Percentiles rank a stretch among this genome's conserved stretches.
These are phyloP conservation scores for Pascua guehoae DNA, from an alignment of 1,284 basidiomycete species.

Conservation along the genomic window DNA sequence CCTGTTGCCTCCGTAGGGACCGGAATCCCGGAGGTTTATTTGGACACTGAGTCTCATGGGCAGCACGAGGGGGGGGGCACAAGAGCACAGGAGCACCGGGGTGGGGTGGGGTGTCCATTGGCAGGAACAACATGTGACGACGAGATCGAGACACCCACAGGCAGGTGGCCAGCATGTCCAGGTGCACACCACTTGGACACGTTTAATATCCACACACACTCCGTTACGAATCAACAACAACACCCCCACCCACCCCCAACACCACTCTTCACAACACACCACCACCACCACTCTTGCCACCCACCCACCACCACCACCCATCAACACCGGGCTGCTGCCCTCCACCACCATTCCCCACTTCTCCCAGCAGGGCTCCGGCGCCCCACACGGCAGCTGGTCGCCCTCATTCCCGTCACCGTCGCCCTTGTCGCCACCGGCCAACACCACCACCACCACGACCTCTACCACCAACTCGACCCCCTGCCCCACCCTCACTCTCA, in stretches of 20 bases:
- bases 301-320: not conserved
- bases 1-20: too few relatives aligned
- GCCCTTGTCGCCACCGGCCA: too few relatives aligned
- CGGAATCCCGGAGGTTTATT: too few relatives aligned
- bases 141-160: too few relatives aligned
- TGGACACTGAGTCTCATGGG: too few relatives aligned
- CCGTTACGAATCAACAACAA: too few relatives aligned
- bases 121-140: not conserved
- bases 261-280: conserved; percentile 3
- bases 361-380: conserved; percentile 9
- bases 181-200: too few relatives aligned
- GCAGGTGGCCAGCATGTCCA: too few relatives aligned
- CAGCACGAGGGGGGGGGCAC: not conserved
- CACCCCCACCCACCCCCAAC: not conserved
- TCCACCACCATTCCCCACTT: not conserved
- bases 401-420: too few relatives aligned
- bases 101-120: not conserved
- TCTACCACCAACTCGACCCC: not conserved
- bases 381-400: not conserved
- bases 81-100: not conserved
- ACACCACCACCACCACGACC: not conserved
- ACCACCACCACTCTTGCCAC: not conserved
- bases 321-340: not conserved
- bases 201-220: too few relatives aligned
- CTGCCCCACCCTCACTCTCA: not conserved